These are phyloP conservation scores for Gossypium davidsonii DNA, from an alignment of 441 rosid species.

Conservation along the genomic window DNA sequence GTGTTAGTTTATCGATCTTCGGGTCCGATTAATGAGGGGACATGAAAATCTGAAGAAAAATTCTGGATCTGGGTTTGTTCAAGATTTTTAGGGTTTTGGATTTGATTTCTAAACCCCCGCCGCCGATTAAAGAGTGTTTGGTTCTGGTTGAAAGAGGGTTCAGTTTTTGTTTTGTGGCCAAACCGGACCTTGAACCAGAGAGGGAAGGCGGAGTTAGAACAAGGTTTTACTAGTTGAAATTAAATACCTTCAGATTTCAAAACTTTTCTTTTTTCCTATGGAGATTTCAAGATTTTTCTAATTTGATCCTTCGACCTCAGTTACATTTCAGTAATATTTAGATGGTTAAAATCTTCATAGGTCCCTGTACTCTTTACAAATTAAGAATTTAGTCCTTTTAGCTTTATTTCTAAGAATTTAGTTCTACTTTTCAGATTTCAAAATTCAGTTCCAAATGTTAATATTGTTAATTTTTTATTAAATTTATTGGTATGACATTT, in stretches of 20 bases:
- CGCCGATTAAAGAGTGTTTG: constrained; percentile 4
- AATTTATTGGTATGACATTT: too few relatives aligned
- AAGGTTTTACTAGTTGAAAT: not conserved
- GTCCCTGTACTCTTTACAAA: too few relatives aligned
- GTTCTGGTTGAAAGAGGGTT: not conserved
- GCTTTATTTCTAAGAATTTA: too few relatives aligned
- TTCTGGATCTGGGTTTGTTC: not conserved
- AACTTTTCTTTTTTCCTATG: not conserved
- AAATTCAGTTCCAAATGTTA: too few relatives aligned
- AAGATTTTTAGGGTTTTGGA: constrained; percentile 4
- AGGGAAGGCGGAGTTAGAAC: not conserved
- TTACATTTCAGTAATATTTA: too few relatives aligned
- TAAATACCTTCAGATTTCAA: not conserved
- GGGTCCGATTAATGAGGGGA: not conserved
- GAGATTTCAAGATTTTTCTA: not conserved
- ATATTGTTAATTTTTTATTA: too few relatives aligned
- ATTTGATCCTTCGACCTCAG: not conserved
- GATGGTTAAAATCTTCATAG: too few relatives aligned
- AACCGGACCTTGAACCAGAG: not conserved
- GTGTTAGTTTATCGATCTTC: constrained; percentile 10
- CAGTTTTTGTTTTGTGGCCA: not conserved
- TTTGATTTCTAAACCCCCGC: not conserved
- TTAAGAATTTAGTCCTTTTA: too few relatives aligned
- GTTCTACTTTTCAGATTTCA: too few relatives aligned
- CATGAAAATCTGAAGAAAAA: not conserved